Percentiles rank a stretch among this genome's conserved stretches.
phyloP scores from a whole-genome alignment of 441 rosid species.

The Aquilaria agallochum region DNA sequence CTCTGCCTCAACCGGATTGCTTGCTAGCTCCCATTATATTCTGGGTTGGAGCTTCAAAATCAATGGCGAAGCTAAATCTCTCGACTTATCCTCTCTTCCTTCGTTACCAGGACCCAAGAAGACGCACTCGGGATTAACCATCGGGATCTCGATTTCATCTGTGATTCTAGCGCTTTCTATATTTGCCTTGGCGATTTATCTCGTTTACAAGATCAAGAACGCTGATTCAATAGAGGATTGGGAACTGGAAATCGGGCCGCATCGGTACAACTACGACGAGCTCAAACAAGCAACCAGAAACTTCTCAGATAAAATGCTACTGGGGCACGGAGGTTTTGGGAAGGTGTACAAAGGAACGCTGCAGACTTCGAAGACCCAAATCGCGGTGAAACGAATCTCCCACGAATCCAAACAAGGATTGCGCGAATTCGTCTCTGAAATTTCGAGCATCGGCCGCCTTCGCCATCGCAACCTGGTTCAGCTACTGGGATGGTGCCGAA shows the following conservation, averaged over 20 bases:
- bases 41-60: conserved; percentile 75
- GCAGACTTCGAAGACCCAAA: conserved; percentile 35
- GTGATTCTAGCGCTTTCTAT: conserved; percentile 18
- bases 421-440: conserved; percentile 73
- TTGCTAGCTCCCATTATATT: conserved; percentile 59
- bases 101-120: conserved; percentile 33
- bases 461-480: conserved; percentile 78
- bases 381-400: conserved; percentile 74
- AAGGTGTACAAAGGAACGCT: conserved; percentile 66
- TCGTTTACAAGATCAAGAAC: conserved; percentile 31
- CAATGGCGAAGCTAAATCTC: conserved; percentile 34
- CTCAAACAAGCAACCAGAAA: conserved; percentile 66
- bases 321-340: conserved; percentile 82
- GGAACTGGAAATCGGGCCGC: conserved; percentile 77
- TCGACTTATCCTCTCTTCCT: conserved; percentile 62
- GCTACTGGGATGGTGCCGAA: conserved; percentile 69
- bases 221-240: conserved; percentile 67
- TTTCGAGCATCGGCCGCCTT: conserved; percentile 71
- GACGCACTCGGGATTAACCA: conserved; percentile 18
- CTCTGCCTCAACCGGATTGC: conserved; percentile 84
- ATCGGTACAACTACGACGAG: conserved; percentile 54
- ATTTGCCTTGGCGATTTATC: conserved; percentile 5
- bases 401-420: conserved; percentile 81
- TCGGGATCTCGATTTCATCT: conserved; percentile 28
- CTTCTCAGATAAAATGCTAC: conserved; percentile 53